Evolutionary conservation across 2,329 filamentous ascomycete genomes (phyloP).

Genomic region (Colletotrichum sp.): DNA sequence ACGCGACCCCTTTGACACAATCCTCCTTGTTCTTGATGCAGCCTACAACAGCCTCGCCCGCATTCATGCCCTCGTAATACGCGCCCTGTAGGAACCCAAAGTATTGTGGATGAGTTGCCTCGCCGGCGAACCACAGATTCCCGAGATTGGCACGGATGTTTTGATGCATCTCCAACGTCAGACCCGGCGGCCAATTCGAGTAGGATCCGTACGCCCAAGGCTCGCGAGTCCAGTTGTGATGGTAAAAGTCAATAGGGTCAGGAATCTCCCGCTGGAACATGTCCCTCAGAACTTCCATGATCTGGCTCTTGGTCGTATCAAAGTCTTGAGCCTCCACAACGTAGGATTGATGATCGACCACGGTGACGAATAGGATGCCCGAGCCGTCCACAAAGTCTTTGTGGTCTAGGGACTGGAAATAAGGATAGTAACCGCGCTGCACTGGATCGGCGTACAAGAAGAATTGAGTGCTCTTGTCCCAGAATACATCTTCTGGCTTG

Average conservation of each 20-base stretch:
- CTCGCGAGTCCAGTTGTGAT: slow-evolving; percentile 60
- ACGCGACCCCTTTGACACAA: slow-evolving; percentile 30
- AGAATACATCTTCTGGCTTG: slow-evolving; percentile 63
- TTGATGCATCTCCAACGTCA: slow-evolving; percentile 69
- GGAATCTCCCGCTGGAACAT: slow-evolving; percentile 67
- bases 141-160: slow-evolving; percentile 70
- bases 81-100: slow-evolving; percentile 71
- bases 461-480: slow-evolving; percentile 52
- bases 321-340: slow-evolving; percentile 64
- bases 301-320: slow-evolving; percentile 60
- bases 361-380: slow-evolving; percentile 70
- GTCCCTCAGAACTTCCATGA: slow-evolving; percentile 59
- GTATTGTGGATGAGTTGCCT: slow-evolving; percentile 66
- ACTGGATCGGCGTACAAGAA: slow-evolving; percentile 50
- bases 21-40: slow-evolving; percentile 31
- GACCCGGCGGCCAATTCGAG: slow-evolving; percentile 70
- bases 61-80: slow-evolving; percentile 60
- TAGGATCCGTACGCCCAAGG: slow-evolving; percentile 64
- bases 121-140: slow-evolving; percentile 69
- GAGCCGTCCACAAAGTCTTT: slow-evolving; percentile 64
- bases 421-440: slow-evolving; percentile 51
- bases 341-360: slow-evolving; percentile 61
- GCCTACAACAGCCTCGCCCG: slow-evolving; percentile 48
- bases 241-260: slow-evolving; percentile 64
- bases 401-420: slow-evolving; percentile 68